Evolutionary conservation across 208 protist species (phyloP), one percentile per base, ranked within the genome.

Genomic region (Herpetomonas tarakana): DNA sequence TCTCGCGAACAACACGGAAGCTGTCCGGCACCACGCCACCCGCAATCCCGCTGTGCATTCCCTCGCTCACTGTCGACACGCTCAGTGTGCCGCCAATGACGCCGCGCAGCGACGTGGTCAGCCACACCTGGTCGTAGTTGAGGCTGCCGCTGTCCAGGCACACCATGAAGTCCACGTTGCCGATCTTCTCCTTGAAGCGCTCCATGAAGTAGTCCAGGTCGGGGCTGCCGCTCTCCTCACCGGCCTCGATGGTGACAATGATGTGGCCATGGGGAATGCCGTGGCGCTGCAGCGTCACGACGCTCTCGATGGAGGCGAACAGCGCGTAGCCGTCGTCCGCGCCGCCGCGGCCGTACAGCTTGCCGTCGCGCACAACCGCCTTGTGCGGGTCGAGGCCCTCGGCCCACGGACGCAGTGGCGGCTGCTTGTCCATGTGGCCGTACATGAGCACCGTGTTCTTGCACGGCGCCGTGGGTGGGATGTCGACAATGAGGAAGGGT

Each of bases 361-460:
- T 97, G 16, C 72, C 83, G 29, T 93, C 85, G 28, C 78, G 74
- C 21, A 96, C 57, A 16, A 95, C 89, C 0, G 92, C 82, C 58
- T 78, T 92, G 68, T 92, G 84, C 0, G 92, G 89, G 59, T 85
- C 82, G 7, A 96, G 78, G 12, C 92, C 97, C 35, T 94, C 92
- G 14, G 31, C 68, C 97, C 97, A 99, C 31, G 77, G 77, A 21
- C 68, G 81, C 31, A 98, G 65, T 22, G 96, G 97, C 25, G 97
- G 97, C 86, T 98, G 96, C 77, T 98, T 98, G 67, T 98, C 97
- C 83, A 98, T 91, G 68, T 98, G 96, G 30, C 96, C 96, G 75
- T 98, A 99, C 68, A 98, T 86, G 16, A 99, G 76, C 31, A 97
- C 79, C 27, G 84, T 90, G 49, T 83, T 78, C 31, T 65, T 52